Conservation (phyloP, 208 protist genomes). For the Leishmania tropica region DNA sequence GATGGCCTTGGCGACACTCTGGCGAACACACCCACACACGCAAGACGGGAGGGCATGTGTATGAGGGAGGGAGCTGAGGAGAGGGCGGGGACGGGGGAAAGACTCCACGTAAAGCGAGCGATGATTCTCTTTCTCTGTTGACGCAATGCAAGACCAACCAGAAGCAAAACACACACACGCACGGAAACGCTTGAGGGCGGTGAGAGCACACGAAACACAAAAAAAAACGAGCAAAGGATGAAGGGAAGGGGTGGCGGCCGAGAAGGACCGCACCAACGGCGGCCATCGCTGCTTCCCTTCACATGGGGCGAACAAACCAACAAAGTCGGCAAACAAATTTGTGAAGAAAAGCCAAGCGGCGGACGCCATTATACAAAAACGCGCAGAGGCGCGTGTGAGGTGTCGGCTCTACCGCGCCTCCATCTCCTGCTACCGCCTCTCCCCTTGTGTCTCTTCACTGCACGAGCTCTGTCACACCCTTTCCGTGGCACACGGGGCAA, state of each 20-base stretch:
- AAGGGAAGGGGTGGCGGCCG: neutral
- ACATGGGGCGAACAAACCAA: neutral
- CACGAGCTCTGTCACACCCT: slow-evolving; percentile 22
- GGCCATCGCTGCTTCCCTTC: neutral
- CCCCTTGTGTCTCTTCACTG: neutral
- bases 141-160: neutral
- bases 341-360: neutral
- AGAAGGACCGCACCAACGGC: neutral
- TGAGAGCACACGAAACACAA: neutral
- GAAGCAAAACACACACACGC: neutral
- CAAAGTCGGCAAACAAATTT: neutral
- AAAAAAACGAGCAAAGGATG: neutral
- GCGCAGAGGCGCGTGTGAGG: neutral
- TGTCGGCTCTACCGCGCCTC: neutral
- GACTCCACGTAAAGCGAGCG: neutral
- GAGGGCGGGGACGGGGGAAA: neutral
- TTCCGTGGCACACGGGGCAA: slow-evolving; percentile 65
- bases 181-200: neutral
- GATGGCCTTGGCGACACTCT: neutral
- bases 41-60: neutral
- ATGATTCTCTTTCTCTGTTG: neutral
- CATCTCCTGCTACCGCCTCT: neutral
- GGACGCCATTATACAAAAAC: neutral
- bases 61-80: neutral
- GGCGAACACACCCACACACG: neutral